phyloP scores from a whole-genome alignment of 129 eudicot species.

The Escallonia herrerae region DNA sequence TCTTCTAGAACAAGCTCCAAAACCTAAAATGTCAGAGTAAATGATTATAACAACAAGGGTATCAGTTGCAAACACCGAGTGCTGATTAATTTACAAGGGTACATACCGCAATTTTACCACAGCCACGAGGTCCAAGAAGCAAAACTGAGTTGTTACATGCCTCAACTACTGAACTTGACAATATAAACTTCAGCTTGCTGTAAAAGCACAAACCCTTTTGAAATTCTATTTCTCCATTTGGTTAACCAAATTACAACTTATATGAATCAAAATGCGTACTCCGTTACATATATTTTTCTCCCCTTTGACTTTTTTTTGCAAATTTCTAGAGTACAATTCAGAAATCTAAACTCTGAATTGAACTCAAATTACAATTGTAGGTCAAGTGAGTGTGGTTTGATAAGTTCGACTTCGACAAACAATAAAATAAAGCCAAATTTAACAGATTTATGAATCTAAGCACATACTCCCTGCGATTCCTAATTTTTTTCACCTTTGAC shows the following conservation, averaged over 20 bases:
- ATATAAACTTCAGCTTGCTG: conserved; percentile 81
- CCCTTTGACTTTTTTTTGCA: neutral
- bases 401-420: too few relatives aligned
- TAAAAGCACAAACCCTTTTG: neutral
- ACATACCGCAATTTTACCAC: conserved; percentile 73
- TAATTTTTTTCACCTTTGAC: too few relatives aligned
- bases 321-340: too few relatives aligned
- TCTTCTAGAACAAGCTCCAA: conserved; percentile 85
- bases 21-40: conserved; percentile 37
- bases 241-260: neutral
- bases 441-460: too few relatives aligned
- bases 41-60: neutral
- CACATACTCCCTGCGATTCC: too few relatives aligned
- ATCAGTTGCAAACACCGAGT: too few relatives aligned
- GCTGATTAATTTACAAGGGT: too few relatives aligned
- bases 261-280: neutral
- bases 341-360: too few relatives aligned
- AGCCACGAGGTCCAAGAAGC: conserved; percentile 96
- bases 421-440: too few relatives aligned
- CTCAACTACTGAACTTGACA: conserved; percentile 83
- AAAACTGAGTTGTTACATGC: conserved; percentile 83
- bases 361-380: too few relatives aligned
- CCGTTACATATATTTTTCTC: neutral
- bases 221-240: too few relatives aligned
- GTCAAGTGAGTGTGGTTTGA: too few relatives aligned